Conservation (phyloP, 164 flowering plant species). For the Cinnamomum micranthum region DNA sequence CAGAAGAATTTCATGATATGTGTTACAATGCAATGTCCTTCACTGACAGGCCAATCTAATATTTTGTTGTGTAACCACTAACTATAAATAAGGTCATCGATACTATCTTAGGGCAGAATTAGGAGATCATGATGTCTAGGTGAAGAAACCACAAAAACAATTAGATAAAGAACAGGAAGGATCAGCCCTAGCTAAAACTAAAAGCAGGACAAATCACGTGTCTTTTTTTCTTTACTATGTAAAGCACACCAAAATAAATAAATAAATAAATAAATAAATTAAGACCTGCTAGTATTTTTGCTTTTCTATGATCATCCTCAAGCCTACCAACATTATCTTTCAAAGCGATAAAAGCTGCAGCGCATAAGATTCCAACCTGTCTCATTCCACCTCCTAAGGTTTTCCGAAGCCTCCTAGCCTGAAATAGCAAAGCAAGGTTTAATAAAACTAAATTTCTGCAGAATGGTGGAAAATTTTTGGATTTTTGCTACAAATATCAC, state of each 20-base stretch:
- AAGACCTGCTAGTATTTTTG: constrained; percentile 76
- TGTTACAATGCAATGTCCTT: not conserved
- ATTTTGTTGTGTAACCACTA: not conserved
- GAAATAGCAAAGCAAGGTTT: not conserved
- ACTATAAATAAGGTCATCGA: too few species aligned
- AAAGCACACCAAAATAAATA: not conserved
- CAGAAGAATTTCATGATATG: not conserved
- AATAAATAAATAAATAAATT: not conserved
- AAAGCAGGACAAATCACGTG: too few species aligned
- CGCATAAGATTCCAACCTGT: constrained; percentile 79
- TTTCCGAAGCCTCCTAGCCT: constrained; percentile 80
- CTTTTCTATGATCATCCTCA: constrained; percentile 73
- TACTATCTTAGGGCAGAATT: too few species aligned
- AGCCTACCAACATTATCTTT: constrained; percentile 69
- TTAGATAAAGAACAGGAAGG: not conserved
- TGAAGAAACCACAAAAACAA: not conserved
- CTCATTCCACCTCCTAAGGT: constrained; percentile 96
- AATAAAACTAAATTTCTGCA: not conserved
- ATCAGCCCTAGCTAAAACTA: not conserved
- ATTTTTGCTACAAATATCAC: not conserved
- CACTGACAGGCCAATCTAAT: not conserved
- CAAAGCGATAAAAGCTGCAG: constrained; percentile 79
- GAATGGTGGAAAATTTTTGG: not conserved
- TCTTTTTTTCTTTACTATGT: not conserved
- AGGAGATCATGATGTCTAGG: not conserved